phyloP scores from a whole-genome alignment of 2,329 filamentous ascomycete species.

The Monilinia fructicola region DNA sequence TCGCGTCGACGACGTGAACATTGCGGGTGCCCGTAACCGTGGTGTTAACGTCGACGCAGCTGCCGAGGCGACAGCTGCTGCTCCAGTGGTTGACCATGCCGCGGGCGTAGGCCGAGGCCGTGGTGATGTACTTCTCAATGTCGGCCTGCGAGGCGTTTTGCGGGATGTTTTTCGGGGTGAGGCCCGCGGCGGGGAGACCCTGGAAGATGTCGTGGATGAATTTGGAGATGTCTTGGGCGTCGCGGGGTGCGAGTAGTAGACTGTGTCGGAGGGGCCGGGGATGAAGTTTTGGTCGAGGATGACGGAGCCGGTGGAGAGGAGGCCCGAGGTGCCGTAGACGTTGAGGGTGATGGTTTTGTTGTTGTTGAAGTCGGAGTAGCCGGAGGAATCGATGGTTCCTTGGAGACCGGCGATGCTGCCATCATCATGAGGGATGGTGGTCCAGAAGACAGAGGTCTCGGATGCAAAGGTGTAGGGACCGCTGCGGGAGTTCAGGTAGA shows the following conservation, averaged over 20 bases:
- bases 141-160: conserved; percentile 48
- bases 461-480: conserved; percentile 55
- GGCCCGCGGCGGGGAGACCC: conserved; percentile 43
- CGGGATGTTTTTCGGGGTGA: conserved; percentile 51
- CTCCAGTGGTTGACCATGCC: conserved; percentile 56
- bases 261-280: conserved; percentile 44
- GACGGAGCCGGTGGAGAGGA: conserved; percentile 50
- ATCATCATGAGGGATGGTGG: conserved; percentile 46
- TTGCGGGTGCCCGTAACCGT: conserved; percentile 51
- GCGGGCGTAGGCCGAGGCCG: conserved; percentile 47
- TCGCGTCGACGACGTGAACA: conserved; percentile 53
- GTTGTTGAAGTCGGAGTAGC: conserved; percentile 44
- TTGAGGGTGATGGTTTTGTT: conserved; percentile 55
- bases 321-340: conserved; percentile 56
- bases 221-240: conserved; percentile 49
- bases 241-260: conserved; percentile 51
- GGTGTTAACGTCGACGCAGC: conserved; percentile 50
- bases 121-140: conserved; percentile 52
- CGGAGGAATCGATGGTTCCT: conserved; percentile 53
- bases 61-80: conserved; percentile 51
- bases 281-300: conserved; percentile 47
- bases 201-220: conserved; percentile 54
- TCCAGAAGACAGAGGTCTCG: conserved; percentile 55
- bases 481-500: conserved; percentile 50
- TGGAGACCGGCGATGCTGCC: conserved; percentile 49